A percentile compares a stretch with the other conserved stretches of the same genome.
Evolutionary conservation across 2,329 filamentous ascomycete species (phyloP).

Genomic region (Epichloe typhina): DNA sequence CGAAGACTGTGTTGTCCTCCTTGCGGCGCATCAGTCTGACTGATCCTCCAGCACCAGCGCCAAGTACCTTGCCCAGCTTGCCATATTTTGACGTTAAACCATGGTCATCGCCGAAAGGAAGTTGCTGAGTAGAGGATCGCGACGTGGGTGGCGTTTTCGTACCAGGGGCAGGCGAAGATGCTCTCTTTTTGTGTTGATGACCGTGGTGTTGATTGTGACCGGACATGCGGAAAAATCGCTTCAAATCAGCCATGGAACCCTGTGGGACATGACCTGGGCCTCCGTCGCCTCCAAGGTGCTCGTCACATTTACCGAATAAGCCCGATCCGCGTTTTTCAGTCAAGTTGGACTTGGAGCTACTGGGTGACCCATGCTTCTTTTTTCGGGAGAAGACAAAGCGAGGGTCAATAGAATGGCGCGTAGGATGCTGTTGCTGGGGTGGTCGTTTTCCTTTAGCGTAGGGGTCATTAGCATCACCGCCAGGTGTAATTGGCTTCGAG

Average conservation of each 20-base stretch:
- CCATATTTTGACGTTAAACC: conserved; percentile 85
- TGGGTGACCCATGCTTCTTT: conserved; percentile 50
- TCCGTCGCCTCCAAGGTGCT: conserved; percentile 16
- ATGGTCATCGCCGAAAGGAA: conserved; percentile 91
- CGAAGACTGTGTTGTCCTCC: conserved; percentile 86
- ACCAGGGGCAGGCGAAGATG: conserved; percentile 46
- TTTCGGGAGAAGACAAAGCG: conserved; percentile 74
- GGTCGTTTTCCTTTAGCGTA: conserved; percentile 73
- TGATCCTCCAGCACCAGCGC: conserved; percentile 86
- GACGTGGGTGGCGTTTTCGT: conserved; percentile 33
- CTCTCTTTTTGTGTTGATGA: conserved; percentile 58
- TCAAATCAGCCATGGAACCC: conserved; percentile 86
- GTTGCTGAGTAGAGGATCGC: conserved; percentile 39
- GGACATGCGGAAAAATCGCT: conserved; percentile 86
- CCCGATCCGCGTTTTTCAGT: conserved; percentile 41
- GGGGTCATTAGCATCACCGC: conserved; percentile 72
- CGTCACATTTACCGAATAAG: conserved; percentile 23
- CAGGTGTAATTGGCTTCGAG: conserved; percentile 64
- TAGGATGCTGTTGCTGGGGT: conserved; percentile 51
- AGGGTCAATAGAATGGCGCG: conserved; percentile 53
- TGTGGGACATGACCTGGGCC: conserved; percentile 25
- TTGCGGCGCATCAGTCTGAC: conserved; percentile 89
- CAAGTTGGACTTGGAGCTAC: conserved; percentile 36
- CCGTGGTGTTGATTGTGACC: conserved; percentile 49
- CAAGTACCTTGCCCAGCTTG: conserved; percentile 86